phyloP scores from a whole-genome alignment of 2,329 filamentous ascomycete species.

The Clonostachys rosea region DNA sequence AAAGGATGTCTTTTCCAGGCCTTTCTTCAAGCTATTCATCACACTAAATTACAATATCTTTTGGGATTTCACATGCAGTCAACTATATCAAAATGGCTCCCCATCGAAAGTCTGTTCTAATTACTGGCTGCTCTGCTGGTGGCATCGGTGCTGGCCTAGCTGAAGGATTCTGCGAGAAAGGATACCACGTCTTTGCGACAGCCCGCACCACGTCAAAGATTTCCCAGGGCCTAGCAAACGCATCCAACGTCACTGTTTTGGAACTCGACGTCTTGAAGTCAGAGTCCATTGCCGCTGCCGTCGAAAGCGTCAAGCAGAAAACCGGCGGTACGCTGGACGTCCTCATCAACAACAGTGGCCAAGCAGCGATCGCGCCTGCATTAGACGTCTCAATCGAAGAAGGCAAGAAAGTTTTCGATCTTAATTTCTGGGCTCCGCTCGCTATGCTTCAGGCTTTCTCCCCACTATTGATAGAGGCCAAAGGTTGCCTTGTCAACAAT shows the following conservation, averaged over 20 bases:
- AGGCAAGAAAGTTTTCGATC: slow-evolving; percentile 1
- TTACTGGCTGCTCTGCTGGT: slow-evolving; percentile 16
- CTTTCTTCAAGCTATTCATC: too few species aligned
- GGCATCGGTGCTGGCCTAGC: slow-evolving; percentile 15
- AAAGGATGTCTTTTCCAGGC: too few species aligned
- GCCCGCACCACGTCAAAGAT: slow-evolving; percentile 18
- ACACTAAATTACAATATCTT: too few species aligned
- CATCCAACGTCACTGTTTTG: slow-evolving; percentile 4
- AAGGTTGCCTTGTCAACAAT: background rate
- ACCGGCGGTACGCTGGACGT: slow-evolving; percentile 11
- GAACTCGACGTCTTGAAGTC: slow-evolving; percentile 19
- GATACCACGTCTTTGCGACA: slow-evolving; percentile 24
- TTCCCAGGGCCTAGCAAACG: slow-evolving; percentile 7
- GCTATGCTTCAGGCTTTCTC: background rate
- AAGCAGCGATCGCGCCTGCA: slow-evolving; percentile 5
- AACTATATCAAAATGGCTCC: background rate
- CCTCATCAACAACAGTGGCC: slow-evolving; percentile 14
- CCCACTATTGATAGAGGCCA: background rate
- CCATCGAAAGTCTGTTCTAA: slow-evolving; percentile 8
- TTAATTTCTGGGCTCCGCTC: background rate
- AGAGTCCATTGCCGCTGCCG: slow-evolving; percentile 14
- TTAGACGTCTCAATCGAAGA: slow-evolving; percentile 12
- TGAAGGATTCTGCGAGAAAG: slow-evolving; percentile 8
- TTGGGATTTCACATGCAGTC: too few species aligned
- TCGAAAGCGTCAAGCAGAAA: slow-evolving; percentile 7